Conservation (phyloP, 805 yeast species). For the Metschnikowia rubicola region DNA sequence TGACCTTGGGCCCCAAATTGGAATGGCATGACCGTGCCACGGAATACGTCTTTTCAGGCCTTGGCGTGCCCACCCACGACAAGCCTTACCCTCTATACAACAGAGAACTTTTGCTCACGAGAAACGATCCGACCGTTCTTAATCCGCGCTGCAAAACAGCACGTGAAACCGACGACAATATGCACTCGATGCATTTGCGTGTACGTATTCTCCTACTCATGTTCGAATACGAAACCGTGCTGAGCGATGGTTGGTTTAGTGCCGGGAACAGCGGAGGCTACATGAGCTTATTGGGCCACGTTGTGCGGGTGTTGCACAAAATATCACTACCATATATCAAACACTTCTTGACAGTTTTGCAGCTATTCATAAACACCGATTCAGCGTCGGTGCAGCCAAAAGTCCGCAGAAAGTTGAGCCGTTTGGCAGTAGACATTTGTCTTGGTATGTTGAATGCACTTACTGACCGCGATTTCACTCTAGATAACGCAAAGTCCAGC, state of each 20-base stretch:
- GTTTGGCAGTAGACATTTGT: background rate
- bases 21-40: constrained; percentile 32
- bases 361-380: background rate
- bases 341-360: background rate
- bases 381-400: no score
- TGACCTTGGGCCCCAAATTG: constrained; percentile 20
- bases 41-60: constrained; percentile 29
- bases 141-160: constrained; percentile 11
- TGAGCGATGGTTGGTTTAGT: background rate
- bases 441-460: background rate
- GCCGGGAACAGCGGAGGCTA: background rate
- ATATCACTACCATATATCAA: constrained; percentile 3
- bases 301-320: background rate
- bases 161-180: constrained; percentile 21
- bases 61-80: constrained; percentile 16
- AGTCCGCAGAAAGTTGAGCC: no score
- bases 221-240: background rate
- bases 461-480: background rate
- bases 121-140: constrained; percentile 17
- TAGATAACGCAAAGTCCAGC: background rate
- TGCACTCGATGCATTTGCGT: constrained; percentile 28
- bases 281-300: background rate
- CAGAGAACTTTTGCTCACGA: constrained; percentile 25
- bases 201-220: constrained; percentile 8
- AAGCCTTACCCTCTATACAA: constrained; percentile 25